Base-by-base conservation (phyloP, 768 basidiomycete genomes). In the Leccinum uliginosum region DNA sequence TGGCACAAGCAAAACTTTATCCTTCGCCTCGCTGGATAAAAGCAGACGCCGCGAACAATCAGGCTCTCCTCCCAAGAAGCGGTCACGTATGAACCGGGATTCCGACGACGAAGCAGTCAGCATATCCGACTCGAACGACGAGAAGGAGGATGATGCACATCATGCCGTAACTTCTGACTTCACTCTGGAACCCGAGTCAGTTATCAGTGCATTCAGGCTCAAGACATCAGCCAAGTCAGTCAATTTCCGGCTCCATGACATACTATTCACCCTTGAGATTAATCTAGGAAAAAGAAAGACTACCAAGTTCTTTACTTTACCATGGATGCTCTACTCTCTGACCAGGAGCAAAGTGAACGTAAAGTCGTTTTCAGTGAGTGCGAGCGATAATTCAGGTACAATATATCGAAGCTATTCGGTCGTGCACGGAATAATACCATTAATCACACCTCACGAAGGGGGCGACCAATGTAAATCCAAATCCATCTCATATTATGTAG, bases 231-330 rank as follows among this genome's bases (percentile, higher is more conserved):
- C 51, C 15, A 75, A 69, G 85, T 82, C 38, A 65, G 80, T 73
- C 23, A n/a, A 48, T 11, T 48, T 56, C 50, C 19, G 24, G 29
- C 4, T 32, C 6, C 43, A 51, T 48, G 24, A 49, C 26, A 14
- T 9, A 44, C 8, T 17, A 12, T 29, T 55, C 23, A 24, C 52
- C 43, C 19, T 49, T 27, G 21, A 1, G 15, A 15, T 40, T 23
- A 14, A 55, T 57, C 17, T 40, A 72, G 72, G 58, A 61, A 55
- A 43, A 64, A 78, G 62, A 74, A 81, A 57, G 77, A 87, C 46
- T 93, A 90, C 66, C 93, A 97, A 67, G 82, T 96, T 17, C 75
- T 97, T 29, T 88, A 85, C 64, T 93, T 94, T 63, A 87, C 90
- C 1, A 80, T 93, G 73, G 79, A 76, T 0, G 74, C 78, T 2